Evolutionary conservation across 2,329 filamentous ascomycete species (phyloP).

Genomic region (Aureobasidium sp.): DNA sequence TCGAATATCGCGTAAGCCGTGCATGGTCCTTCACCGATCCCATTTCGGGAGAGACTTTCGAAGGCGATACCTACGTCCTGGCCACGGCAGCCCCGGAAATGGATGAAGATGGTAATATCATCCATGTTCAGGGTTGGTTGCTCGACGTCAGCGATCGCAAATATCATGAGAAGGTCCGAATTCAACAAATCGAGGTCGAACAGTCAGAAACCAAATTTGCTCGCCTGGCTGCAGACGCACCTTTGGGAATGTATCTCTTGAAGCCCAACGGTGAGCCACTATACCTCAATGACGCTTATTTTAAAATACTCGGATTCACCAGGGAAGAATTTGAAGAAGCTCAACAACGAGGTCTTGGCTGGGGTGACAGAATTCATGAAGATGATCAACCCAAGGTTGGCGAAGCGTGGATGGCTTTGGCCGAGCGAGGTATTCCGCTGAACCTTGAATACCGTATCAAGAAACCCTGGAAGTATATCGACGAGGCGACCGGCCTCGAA

Average conservation of each 20-base stretch:
- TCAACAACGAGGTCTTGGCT: constrained; percentile 21
- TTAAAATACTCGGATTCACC: constrained; percentile 25
- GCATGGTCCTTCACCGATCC: constrained; percentile 24
- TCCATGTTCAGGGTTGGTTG: constrained; percentile 25
- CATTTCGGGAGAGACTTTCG: constrained; percentile 19
- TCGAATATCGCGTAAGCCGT: constrained; percentile 31
- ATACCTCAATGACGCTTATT: constrained; percentile 34
- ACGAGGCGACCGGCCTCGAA: constrained; percentile 20
- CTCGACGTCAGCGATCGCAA: constrained; percentile 28
- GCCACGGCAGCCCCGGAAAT: constrained; percentile 26
- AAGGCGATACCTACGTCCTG: constrained; percentile 25
- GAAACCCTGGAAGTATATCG: constrained; percentile 26
- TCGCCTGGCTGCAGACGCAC: constrained; percentile 30
- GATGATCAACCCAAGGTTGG: constrained; percentile 29
- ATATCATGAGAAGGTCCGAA: constrained; percentile 26
- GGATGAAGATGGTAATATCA: constrained; percentile 21
- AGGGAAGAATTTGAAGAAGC: constrained; percentile 15
- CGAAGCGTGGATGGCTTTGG: constrained; percentile 24
- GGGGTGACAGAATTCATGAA: constrained; percentile 13
- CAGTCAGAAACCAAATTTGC: constrained; percentile 31
- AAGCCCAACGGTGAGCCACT: constrained; percentile 26
- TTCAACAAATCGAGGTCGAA: constrained; percentile 22
- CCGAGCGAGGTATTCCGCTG: constrained; percentile 24
- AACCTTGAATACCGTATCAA: constrained; percentile 30
- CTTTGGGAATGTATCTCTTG: constrained; percentile 32